A percentile compares a stretch with the other conserved stretches of the same genome.
Evolutionary conservation across 177 flowering plant genomes (phyloP).

Genomic region (Vitis hybrid): DNA sequence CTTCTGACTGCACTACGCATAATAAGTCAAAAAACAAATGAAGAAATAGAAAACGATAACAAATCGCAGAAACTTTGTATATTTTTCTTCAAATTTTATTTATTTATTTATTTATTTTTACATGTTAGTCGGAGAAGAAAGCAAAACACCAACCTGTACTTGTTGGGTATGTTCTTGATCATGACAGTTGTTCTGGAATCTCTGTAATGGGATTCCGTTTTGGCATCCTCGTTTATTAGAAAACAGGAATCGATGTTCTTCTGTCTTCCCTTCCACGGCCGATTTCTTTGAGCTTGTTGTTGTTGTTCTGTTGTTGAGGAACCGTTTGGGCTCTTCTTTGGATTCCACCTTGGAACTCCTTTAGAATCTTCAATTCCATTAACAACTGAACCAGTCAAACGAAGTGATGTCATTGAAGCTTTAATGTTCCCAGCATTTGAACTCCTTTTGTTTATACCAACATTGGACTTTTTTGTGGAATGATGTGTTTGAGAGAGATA

Average conservation of each 20-base stretch:
- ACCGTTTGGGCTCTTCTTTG: constrained; percentile 8
- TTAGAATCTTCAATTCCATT: not conserved
- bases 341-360: constrained; percentile 5
- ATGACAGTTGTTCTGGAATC: constrained; percentile 86
- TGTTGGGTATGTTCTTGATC: constrained; percentile 98
- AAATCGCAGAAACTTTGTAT: not conserved
- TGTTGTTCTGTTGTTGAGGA: constrained; percentile 6
- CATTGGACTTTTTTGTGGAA: constrained; percentile 3
- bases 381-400: not conserved
- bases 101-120: not conserved
- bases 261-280: constrained; percentile 38
- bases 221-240: constrained; percentile 50
- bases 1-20: constrained; percentile 61
- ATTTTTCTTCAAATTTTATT: too few relatives aligned
- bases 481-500: not conserved
- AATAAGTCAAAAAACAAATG: constrained; percentile 1
- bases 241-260: constrained; percentile 48
- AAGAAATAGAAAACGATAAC: not conserved
- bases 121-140: not conserved
- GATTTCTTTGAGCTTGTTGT: constrained; percentile 10
- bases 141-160: constrained; percentile 61
- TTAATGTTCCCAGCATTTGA: constrained; percentile 9
- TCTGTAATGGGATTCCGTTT: constrained; percentile 26
- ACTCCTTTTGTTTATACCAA: not conserved
- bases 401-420: constrained; percentile 20